Evolutionary conservation across 208 protist genomes (phyloP).

Genomic region (Zelonia costaricensis): DNA sequence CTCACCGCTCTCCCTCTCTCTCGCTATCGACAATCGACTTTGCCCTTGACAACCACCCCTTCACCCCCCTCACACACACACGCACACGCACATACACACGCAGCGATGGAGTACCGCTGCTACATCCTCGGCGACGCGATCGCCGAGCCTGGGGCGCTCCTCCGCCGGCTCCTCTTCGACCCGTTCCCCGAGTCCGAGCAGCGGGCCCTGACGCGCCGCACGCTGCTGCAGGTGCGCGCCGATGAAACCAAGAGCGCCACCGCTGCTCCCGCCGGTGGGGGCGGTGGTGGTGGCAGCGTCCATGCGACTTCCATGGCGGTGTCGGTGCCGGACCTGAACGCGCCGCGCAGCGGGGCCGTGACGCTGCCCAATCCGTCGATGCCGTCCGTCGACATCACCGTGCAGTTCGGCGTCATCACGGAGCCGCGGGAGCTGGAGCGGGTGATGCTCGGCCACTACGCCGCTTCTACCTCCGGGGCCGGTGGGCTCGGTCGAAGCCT

Average conservation of each 20-base stretch:
- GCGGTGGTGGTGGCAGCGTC: too few species aligned
- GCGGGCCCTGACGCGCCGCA: conserved; percentile 4
- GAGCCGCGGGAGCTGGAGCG: conserved; percentile 20
- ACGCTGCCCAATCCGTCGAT: conserved; percentile 50
- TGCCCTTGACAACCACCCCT: neutral
- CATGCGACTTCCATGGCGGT: conserved; percentile 12
- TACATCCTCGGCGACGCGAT: conserved; percentile 46
- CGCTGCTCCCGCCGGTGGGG: too few species aligned
- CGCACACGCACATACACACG: neutral
- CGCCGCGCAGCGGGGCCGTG: conserved; percentile 5
- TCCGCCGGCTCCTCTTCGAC: conserved; percentile 34
- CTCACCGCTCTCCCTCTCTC: neutral
- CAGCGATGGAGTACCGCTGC: conserved; percentile 55
- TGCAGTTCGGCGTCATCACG: conserved; percentile 37
- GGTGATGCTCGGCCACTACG: conserved; percentile 11
- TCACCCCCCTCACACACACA: neutral
- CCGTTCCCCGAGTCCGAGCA: conserved; percentile 28
- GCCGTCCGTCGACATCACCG: conserved; percentile 47
- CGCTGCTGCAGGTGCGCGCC: conserved; percentile 20
- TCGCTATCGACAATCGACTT: neutral
- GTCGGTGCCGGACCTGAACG: conserved; percentile 8
- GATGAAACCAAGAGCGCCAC: conserved; percentile 8
- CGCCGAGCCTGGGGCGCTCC: conserved; percentile 36
- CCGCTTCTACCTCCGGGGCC: neutral
- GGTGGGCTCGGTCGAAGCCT: neutral